A percentile compares a stretch with the other conserved stretches of the same genome.
Conservation (phyloP, 2,329 filamentous ascomycete species). For the Tolypocladium guangdongense region DNA sequence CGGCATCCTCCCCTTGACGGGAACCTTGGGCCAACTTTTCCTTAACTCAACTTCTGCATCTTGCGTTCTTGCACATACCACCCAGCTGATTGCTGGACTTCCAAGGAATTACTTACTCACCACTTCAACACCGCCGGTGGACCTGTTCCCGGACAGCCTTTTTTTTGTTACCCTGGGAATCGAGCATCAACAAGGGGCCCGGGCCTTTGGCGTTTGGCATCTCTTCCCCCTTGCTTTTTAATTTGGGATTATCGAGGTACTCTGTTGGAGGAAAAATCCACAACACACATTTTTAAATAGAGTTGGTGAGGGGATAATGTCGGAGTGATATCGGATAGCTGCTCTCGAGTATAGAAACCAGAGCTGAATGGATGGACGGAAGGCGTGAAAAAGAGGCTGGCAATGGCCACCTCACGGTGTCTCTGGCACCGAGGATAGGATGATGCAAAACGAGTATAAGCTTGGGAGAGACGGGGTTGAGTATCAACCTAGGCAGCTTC, state of each 20-base stretch:
- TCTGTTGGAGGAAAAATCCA: not conserved
- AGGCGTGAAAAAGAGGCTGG: not conserved
- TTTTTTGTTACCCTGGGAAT: not conserved
- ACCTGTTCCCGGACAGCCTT: not conserved
- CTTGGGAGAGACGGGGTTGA: not conserved
- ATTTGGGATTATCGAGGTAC: not conserved
- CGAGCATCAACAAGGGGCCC: not conserved
- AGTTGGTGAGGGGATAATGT: not conserved
- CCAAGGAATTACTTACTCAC: not conserved
- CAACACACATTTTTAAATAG: not conserved
- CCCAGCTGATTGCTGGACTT: not conserved
- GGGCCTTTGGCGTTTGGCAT: not conserved
- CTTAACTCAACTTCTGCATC: not conserved
- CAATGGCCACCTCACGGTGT: not conserved
- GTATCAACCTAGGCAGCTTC: not conserved
- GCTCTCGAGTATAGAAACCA: not conserved
- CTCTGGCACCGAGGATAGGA: not conserved
- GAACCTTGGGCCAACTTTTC: not conserved
- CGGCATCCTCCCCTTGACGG: not conserved
- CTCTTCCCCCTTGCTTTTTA: not conserved
- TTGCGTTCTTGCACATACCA: constrained; percentile 1
- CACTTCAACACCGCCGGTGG: constrained; percentile 1
- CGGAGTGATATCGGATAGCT: not conserved
- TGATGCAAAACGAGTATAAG: not conserved
- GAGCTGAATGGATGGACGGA: not conserved